Percentiles rank a stretch among this genome's conserved stretches.
Conservation (phyloP, 768 basidiomycete species). For the Tricholoma terreum region DNA sequence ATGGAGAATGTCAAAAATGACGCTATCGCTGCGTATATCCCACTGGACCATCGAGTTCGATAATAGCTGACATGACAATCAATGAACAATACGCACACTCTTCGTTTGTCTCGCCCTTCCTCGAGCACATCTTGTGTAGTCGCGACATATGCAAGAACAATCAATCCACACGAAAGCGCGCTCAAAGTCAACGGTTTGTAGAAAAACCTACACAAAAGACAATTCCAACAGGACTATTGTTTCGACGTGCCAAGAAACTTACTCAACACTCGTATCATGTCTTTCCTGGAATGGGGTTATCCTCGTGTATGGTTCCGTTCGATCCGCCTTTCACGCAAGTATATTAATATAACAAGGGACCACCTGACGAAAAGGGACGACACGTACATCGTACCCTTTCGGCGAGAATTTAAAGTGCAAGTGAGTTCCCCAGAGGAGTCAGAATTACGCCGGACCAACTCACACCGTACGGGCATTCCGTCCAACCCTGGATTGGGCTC, state of each 20-base stretch:
- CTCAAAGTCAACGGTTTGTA: conserved; percentile 83
- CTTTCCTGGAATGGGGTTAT: conserved; percentile 83
- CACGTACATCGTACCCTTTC: conserved; percentile 84
- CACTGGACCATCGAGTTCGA: conserved; percentile 40
- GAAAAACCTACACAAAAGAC: conserved; percentile 62
- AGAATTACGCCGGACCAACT: conserved; percentile 29
- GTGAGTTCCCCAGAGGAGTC: conserved; percentile 1
- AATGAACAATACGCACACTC: conserved; percentile 55
- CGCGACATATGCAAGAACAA: conserved; percentile 75
- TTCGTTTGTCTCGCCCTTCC: conserved; percentile 78
- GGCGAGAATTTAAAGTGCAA: conserved; percentile 13
- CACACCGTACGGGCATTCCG: conserved; percentile 79
- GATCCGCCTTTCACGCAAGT: conserved; percentile 58
- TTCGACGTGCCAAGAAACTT: conserved; percentile 24
- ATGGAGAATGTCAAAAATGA: conserved; percentile 80
- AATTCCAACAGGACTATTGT: conserved; percentile 10
- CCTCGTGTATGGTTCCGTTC: conserved; percentile 78
- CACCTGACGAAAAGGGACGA: conserved; percentile 15
- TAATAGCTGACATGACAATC: conserved; percentile 6
- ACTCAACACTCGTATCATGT: conserved; percentile 83
- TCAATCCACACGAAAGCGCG: conserved; percentile 62
- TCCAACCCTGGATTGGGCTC: conserved; percentile 74
- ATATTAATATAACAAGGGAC: conserved; percentile 18
- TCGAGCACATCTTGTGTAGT: conserved; percentile 81
- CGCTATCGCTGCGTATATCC: conserved; percentile 69